phyloP scores from a whole-genome alignment of 169 alveolate genomes.

The Cryptosporidium felis region DNA sequence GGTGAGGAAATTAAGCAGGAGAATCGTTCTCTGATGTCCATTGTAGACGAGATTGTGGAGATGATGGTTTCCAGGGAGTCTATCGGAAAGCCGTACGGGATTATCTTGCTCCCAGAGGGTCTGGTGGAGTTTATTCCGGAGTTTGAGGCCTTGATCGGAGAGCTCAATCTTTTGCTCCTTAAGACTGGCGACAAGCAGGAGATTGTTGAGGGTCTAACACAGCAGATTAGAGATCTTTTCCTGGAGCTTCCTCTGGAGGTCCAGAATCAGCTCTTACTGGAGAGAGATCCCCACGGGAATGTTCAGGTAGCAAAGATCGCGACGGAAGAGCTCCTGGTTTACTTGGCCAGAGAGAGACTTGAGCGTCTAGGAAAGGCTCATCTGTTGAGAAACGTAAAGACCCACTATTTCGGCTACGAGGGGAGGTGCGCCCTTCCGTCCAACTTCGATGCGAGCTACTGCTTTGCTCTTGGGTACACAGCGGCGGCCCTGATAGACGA shows the following conservation, averaged over 20 bases:
- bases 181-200: conserved; percentile 25
- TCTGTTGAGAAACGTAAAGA: conserved; percentile 77
- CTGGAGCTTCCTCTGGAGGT: conserved; percentile 79
- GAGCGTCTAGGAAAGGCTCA: conserved; percentile 22
- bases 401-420: conserved; percentile 89
- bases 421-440: conserved; percentile 89
- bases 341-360: conserved; percentile 41
- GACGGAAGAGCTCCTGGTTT: conserved; percentile 83
- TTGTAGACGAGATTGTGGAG: conserved; percentile 80
- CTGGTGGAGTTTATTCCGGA: conserved; percentile 87
- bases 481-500: conserved; percentile 81
- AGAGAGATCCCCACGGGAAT: conserved; percentile 91
- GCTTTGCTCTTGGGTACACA: conserved; percentile 85
- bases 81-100: conserved; percentile 82
- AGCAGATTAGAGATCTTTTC: conserved; percentile 70
- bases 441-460: conserved; percentile 86
- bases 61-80: conserved; percentile 78
- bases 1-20: conserved; percentile 81
- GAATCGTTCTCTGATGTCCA: conserved; percentile 77
- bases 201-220: conserved; percentile 68
- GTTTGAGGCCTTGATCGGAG: conserved; percentile 78
- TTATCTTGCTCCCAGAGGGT: conserved; percentile 87
- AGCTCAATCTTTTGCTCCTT: conserved; percentile 62
- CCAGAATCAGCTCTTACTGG: conserved; percentile 82
- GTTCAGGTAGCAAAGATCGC: conserved; percentile 88